phyloP scores from a whole-genome alignment of 2,329 filamentous ascomycete species.

The Ambrosiella cleistominuta region DNA sequence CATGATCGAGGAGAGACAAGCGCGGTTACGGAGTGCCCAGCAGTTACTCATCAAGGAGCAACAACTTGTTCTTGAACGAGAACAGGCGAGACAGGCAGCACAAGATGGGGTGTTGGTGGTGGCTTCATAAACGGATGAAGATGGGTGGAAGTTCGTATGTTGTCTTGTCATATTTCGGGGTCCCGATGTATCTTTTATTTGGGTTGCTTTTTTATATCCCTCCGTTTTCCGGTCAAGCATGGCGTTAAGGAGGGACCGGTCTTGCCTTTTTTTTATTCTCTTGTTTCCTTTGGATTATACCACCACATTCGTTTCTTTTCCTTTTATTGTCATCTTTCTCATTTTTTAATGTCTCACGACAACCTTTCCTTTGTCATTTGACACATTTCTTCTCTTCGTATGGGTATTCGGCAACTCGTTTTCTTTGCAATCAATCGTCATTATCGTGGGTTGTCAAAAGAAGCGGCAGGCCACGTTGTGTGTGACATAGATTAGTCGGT shows the following conservation, averaged over 20 bases:
- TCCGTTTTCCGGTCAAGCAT: not conserved
- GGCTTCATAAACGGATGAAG: not conserved
- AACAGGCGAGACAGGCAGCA: not conserved
- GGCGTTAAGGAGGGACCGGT: not conserved
- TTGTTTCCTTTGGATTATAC: not conserved
- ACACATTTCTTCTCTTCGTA: too few relatives aligned
- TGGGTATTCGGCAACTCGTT: too few relatives aligned
- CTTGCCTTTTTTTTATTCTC: not conserved
- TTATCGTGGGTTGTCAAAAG: too few relatives aligned
- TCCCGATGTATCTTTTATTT: not conserved
- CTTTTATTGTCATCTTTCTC: not conserved
- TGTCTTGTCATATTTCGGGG: not conserved
- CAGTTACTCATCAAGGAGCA: constrained; percentile 21
- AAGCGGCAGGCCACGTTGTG: too few relatives aligned
- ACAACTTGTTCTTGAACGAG: not conserved
- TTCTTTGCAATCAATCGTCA: too few relatives aligned
- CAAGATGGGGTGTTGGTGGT: not conserved
- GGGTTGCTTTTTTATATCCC: not conserved
- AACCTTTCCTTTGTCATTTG: too few relatives aligned
- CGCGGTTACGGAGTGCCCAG: constrained; percentile 25
- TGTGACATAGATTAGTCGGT: too few relatives aligned
- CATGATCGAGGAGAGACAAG: constrained; percentile 21
- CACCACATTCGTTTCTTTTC: not conserved
- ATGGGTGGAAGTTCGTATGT: not conserved
- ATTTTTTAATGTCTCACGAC: not conserved